Evolutionary conservation across 2,329 filamentous ascomycete genomes (phyloP).

Genomic region (Aspergillus texensis): DNA sequence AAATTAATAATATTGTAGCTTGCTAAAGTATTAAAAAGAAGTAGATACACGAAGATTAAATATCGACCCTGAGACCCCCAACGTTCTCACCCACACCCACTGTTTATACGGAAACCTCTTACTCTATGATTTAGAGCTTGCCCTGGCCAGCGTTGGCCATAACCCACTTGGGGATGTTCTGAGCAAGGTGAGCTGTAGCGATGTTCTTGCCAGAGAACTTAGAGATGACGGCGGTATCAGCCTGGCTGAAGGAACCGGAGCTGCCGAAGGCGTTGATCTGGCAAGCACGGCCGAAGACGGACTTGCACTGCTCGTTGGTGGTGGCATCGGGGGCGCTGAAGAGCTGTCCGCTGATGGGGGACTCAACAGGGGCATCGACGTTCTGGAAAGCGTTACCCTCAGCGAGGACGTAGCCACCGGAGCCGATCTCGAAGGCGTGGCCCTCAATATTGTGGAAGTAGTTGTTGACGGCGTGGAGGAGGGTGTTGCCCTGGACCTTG

Average conservation of each 20-base stretch:
- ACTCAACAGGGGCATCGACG: constrained; percentile 49
- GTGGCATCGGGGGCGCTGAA: constrained; percentile 41
- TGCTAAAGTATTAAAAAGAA: neutral
- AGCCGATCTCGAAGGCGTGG: constrained; percentile 60
- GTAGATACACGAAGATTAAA: constrained; percentile 3
- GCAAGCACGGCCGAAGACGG: constrained; percentile 54
- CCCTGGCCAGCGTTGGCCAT: constrained; percentile 52
- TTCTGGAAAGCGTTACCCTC: constrained; percentile 64
- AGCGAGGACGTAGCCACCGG: constrained; percentile 52
- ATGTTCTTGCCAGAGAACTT: constrained; percentile 58
- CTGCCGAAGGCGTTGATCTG: constrained; percentile 53
- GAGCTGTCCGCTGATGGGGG: constrained; percentile 40
- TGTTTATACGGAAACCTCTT: no score
- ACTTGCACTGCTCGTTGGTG: constrained; percentile 47
- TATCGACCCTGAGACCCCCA: neutral
- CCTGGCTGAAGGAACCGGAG: constrained; percentile 36
- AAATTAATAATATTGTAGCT: neutral
- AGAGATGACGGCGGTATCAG: constrained; percentile 52
- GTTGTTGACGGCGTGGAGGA: constrained; percentile 63
- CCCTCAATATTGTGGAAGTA: constrained; percentile 59
- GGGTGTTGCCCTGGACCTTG: constrained; percentile 59
- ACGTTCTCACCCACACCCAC: neutral
- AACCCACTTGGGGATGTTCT: constrained; percentile 41
- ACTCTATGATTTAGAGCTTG: constrained; percentile 36
- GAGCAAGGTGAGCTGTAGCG: constrained; percentile 47